Conservation (phyloP, 805 yeast species). For the Cyberlindnera nakhonratchasimensis region DNA sequence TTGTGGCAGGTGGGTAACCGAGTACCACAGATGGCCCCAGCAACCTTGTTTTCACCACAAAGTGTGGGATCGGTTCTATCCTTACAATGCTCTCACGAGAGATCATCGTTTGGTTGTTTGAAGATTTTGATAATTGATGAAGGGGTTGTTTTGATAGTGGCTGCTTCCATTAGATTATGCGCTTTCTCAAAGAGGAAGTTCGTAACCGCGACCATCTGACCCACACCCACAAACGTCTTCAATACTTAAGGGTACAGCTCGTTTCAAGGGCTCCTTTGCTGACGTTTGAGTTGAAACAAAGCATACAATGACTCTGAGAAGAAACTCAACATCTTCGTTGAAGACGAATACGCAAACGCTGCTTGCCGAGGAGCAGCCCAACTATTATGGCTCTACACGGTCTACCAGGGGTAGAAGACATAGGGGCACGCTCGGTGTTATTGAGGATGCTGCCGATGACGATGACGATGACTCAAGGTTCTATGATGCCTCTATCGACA, state of each 20-base stretch:
- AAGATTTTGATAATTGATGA: no score
- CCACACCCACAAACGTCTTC: neutral
- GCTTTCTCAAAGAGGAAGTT: conserved; percentile 5
- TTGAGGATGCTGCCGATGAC: conserved; percentile 8
- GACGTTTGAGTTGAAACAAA: neutral
- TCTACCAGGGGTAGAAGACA: conserved; percentile 10
- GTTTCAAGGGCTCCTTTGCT: no score
- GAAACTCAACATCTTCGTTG: conserved; percentile 17
- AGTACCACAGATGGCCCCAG: conserved; percentile 10
- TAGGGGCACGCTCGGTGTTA: conserved; percentile 7
- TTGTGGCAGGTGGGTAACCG: conserved; percentile 42
- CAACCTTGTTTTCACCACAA: conserved; percentile 66
- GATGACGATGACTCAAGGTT: conserved; percentile 19
- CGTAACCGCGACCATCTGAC: neutral
- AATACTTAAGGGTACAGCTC: neutral
- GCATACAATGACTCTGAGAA: conserved; percentile 5
- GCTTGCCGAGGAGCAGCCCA: conserved; percentile 8
- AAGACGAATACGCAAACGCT: conserved; percentile 10
- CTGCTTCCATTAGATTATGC: conserved; percentile 5
- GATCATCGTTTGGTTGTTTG: conserved; percentile 12
- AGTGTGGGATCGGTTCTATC: conserved; percentile 59
- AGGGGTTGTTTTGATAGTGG: neutral
- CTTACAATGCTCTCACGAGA: conserved; percentile 23
- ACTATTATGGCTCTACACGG: conserved; percentile 13
- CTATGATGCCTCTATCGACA: conserved; percentile 23